Evolutionary conservation across 805 yeast species (phyloP).

Genomic region (Schizosaccharomyces lindneri): DNA sequence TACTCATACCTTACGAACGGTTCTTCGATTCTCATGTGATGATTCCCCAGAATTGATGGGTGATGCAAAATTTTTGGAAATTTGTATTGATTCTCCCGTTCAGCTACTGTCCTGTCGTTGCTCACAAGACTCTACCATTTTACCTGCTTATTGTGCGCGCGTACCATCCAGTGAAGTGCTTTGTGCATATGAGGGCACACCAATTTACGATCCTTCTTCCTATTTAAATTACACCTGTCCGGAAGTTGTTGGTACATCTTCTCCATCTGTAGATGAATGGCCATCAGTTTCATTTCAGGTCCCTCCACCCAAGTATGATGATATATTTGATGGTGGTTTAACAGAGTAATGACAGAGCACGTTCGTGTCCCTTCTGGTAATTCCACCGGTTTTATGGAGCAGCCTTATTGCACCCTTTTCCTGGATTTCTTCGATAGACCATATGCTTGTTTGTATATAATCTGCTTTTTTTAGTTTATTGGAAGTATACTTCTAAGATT

Average conservation of each 20-base stretch:
- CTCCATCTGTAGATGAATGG: background rate
- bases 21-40: constrained; percentile 19
- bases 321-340: background rate
- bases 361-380: too few species aligned
- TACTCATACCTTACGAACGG: constrained; percentile 11
- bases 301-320: background rate
- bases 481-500: too few species aligned
- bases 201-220: too few species aligned
- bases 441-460: too few species aligned
- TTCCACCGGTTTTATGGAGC: too few species aligned
- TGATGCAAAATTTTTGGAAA: constrained; percentile 76
- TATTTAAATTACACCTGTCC: background rate
- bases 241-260: background rate
- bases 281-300: background rate
- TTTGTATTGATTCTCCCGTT: constrained; percentile 83
- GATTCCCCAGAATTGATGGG: constrained; percentile 21
- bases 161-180: background rate
- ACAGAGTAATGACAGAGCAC: too few species aligned
- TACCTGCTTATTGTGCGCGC: background rate
- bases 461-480: too few species aligned
- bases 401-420: too few species aligned
- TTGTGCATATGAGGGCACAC: too few species aligned
- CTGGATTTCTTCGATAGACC: too few species aligned
- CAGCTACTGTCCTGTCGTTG: constrained; percentile 25
- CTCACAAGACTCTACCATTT: background rate